Evolutionary conservation across 495 filamentous ascomycete species (phyloP), one percentile per base, ranked within the genome.

Genomic region (Lichina pygmaea): DNA sequence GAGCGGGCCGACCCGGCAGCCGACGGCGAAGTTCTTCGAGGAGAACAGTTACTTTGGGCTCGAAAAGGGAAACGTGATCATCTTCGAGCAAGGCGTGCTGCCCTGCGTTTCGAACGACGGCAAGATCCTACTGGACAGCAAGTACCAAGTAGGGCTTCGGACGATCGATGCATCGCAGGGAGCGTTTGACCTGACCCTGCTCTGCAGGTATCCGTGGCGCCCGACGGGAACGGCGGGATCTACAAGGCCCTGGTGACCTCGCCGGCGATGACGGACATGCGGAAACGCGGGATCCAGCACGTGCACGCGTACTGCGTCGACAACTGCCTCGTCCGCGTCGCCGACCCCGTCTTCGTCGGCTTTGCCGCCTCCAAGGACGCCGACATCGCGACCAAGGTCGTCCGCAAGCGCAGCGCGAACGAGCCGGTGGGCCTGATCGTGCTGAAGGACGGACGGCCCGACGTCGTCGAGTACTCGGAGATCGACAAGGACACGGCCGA

Each of bases 391-490:
- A 95, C 89, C 50, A 95, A 99, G 68, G 89, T 94, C 10, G 89
- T 99, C 48, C 81, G 89, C 52, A 99, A 99, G 72, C 85, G 89
- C 51, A 81, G 86, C 56, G 91, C 91, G 42, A 86, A 84, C 54
- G 89, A 99, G 64, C 84, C 86, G 16, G 89, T 99, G 36, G 89
- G 89, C 17, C 69, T 99, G 43, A 95, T 99, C 54, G 60, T 99
- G 34, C 72, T 76, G 51, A 91, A 91, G 70, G 91, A 95, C 57
- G 89, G 91, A 56, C 82, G 78, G 64, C 89, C 89, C 41, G 91
- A 94, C 53, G 89, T 99, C 6, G 91, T 99, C 15, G 89, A 99
- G 64, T 99, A 99, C 66, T 93, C 84, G 11, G 89, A 99, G 61
- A 95, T 99, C 53, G 81, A 93, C 67, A 60, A 74, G 48, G 75